Conservation (phyloP, 2,329 filamentous ascomycete genomes). For the Teratosphaeria zuluensis region DNA sequence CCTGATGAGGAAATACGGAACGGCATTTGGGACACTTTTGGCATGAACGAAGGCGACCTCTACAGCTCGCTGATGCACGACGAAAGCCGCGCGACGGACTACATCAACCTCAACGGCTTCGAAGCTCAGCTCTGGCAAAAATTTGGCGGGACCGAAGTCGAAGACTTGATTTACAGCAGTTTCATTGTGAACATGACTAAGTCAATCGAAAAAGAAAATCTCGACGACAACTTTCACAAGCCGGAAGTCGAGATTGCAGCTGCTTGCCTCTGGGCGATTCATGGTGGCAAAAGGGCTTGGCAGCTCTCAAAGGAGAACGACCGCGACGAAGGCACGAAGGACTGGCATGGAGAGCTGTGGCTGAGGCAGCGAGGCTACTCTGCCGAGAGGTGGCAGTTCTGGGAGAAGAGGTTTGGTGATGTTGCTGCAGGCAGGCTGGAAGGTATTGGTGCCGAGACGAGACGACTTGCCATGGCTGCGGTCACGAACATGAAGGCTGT, state of each 20-base stretch:
- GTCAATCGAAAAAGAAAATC: neutral
- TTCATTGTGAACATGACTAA: neutral
- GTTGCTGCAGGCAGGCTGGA: neutral
- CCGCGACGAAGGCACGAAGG: neutral
- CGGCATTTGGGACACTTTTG: neutral
- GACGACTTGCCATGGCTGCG: neutral
- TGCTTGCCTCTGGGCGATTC: neutral
- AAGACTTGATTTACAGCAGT: neutral
- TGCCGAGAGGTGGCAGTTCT: neutral
- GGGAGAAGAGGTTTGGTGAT: neutral
- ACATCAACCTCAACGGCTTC: neutral
- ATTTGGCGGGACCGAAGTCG: neutral
- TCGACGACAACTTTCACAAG: neutral
- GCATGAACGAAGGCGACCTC: neutral
- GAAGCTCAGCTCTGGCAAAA: neutral
- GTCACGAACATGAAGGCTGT: neutral
- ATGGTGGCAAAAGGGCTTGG: neutral
- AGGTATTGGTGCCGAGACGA: neutral
- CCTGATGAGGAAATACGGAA: neutral
- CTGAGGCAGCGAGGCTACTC: neutral
- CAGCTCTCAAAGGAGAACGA: neutral
- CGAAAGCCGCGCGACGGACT: neutral
- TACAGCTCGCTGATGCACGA: neutral
- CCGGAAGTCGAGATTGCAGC: neutral
- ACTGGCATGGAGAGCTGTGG: neutral